Conservation (phyloP, 2,329 filamentous ascomycete genomes). For the Cercospora canescens region DNA sequence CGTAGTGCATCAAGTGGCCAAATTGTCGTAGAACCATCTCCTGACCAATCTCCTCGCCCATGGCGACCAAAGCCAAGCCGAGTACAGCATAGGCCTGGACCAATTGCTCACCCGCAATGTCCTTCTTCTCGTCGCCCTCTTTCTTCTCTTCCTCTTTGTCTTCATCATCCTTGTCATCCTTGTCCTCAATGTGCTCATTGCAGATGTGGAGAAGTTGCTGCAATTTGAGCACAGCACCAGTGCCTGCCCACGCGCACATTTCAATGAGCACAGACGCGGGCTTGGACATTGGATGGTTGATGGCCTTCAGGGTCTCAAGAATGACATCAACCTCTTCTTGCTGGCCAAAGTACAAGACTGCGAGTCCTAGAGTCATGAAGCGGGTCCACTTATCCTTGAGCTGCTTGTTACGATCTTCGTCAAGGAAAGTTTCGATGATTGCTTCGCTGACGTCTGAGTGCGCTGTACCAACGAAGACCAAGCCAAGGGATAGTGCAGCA, state of each 20-base stretch:
- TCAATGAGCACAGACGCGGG: conserved; percentile 93
- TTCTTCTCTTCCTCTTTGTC: conserved; percentile 56
- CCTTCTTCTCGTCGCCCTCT: conserved; percentile 74
- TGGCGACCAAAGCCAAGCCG: conserved; percentile 88
- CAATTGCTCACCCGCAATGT: conserved; percentile 71
- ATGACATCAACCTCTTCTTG: conserved; percentile 99
- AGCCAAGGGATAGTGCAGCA: conserved; percentile 85
- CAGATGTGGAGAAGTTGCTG: conserved; percentile 97
- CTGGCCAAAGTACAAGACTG: conserved; percentile 90
- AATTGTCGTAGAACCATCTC: conserved; percentile 99
- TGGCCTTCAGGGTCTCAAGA: conserved; percentile 91
- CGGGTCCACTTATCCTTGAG: conserved; percentile 98
- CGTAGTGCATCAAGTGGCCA: conserved; percentile 98
- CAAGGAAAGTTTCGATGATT: conserved; percentile 88
- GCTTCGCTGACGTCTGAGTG: conserved; percentile 89
- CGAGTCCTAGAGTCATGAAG: conserved; percentile 91
- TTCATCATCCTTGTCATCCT: conserved; percentile 65
- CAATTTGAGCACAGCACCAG: conserved; percentile 93
- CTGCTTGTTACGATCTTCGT: conserved; percentile 86
- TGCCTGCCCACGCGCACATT: conserved; percentile 97
- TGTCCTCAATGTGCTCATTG: conserved; percentile 94
- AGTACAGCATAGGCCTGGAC: conserved; percentile 95
- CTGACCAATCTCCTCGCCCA: conserved; percentile 98
- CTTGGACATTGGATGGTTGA: conserved; percentile 95
- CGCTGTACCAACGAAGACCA: conserved; percentile 91